phyloP scores from a whole-genome alignment of 352 stramenopile genomes.

The Thalassiosira gravida region DNA sequence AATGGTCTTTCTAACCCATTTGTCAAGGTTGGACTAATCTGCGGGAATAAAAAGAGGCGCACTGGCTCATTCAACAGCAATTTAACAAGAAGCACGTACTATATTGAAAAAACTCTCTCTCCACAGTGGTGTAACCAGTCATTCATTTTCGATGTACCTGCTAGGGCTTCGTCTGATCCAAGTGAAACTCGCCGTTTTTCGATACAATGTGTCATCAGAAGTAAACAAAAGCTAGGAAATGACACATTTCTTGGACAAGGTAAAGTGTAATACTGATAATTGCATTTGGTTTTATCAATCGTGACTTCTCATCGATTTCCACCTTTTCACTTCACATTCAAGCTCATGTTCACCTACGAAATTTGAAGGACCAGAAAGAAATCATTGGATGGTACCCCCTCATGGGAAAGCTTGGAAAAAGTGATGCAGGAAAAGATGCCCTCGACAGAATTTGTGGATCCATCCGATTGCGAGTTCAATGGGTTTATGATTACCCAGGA shows the following conservation, averaged over 20 bases:
- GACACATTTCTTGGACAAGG: conserved; percentile 79
- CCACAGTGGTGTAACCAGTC: conserved; percentile 80
- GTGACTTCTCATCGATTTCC: not conserved
- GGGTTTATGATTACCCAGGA: conserved; percentile 71
- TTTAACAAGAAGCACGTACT: conserved; percentile 80
- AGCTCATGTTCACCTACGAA: conserved; percentile 72
- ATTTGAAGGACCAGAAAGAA: conserved; percentile 77
- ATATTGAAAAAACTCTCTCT: conserved; percentile 76
- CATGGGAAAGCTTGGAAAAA: conserved; percentile 71
- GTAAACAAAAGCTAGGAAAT: conserved; percentile 69
- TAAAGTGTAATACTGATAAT: conserved; percentile 57
- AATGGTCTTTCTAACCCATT: conserved; percentile 83
- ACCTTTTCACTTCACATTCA: not conserved
- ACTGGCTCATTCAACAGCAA: conserved; percentile 65
- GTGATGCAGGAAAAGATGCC: conserved; percentile 68
- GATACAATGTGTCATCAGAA: conserved; percentile 76
- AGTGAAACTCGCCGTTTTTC: conserved; percentile 68
- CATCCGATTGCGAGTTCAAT: conserved; percentile 81
- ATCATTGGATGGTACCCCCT: conserved; percentile 85
- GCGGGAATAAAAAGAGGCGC: conserved; percentile 41
- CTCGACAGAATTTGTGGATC: conserved; percentile 74
- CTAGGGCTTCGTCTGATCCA: conserved; percentile 65
- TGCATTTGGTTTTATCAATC: not conserved
- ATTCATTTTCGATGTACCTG: conserved; percentile 85
- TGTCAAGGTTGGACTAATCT: conserved; percentile 72